A percentile compares a stretch with the other conserved stretches of the same genome.
These are phyloP conservation scores for Aspergillus udagawae DNA, from an alignment of 2,329 filamentous ascomycete species.

Conservation along the genomic window DNA sequence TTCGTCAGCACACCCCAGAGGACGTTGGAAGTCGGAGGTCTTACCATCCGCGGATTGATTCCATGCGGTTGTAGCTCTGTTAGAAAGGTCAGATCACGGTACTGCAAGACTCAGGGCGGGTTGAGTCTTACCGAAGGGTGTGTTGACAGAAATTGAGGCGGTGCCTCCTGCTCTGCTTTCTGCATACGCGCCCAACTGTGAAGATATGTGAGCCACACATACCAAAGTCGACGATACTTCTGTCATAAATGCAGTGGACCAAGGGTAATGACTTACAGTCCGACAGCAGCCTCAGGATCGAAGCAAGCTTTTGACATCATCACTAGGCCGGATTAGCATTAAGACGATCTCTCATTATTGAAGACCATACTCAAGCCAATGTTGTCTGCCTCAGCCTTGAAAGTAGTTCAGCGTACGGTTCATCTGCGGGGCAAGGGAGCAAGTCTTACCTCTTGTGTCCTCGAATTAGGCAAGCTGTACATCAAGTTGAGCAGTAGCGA, in stretches of 20 bases:
- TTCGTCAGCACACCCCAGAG: slow-evolving; percentile 10
- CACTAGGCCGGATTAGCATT: slow-evolving; percentile 32
- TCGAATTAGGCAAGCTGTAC: slow-evolving; percentile 51
- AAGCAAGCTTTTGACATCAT: slow-evolving; percentile 63
- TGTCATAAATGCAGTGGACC: background rate
- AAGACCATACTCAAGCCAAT: slow-evolving; percentile 50
- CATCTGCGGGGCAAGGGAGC: background rate
- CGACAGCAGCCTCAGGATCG: slow-evolving; percentile 53
- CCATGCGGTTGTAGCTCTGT: slow-evolving; percentile 50
- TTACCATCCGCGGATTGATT: slow-evolving; percentile 52
- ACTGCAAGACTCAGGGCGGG: background rate
- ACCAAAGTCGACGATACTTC: background rate
- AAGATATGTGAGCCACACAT: background rate
- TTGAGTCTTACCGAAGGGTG: slow-evolving; percentile 49
- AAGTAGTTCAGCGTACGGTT: slow-evolving; percentile 9
- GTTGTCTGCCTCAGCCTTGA: slow-evolving; percentile 56
- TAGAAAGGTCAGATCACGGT: slow-evolving; percentile 5
- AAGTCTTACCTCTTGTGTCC: slow-evolving; percentile 51
- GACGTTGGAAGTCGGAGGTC: background rate
- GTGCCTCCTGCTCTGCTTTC: slow-evolving; percentile 39
- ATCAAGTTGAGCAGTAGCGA: slow-evolving; percentile 46
- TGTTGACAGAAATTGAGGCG: slow-evolving; percentile 57
- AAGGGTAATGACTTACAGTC: slow-evolving; percentile 34
- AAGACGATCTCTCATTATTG: background rate
- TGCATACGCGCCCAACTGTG: slow-evolving; percentile 51